These are phyloP conservation scores for Quercus berberidifolia DNA, from an alignment of 306 rosid genomes.

Conservation along the genomic window DNA sequence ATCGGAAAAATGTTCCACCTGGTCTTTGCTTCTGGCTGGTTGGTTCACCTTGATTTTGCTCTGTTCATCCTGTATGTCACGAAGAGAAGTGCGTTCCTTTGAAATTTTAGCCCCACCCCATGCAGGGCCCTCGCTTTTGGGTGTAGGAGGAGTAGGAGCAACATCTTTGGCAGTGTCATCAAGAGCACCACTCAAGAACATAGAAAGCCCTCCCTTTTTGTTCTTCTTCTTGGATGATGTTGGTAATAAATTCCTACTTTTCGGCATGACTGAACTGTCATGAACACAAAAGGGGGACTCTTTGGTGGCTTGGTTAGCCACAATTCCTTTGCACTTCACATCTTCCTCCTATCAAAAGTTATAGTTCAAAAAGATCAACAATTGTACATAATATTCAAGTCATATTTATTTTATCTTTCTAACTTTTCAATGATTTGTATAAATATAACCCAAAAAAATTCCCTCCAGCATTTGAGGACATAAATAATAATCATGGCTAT, in stretches of 20 bases:
- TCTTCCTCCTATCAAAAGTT: slow-evolving; percentile 50
- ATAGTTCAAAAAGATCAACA: slow-evolving; percentile 10
- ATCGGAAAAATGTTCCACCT: slow-evolving; percentile 49
- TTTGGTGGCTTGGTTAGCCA: slow-evolving; percentile 21
- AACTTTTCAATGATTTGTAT: background rate
- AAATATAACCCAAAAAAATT: background rate
- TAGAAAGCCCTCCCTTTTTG: slow-evolving; percentile 90
- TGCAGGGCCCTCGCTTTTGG: slow-evolving; percentile 77
- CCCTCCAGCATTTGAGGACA: background rate
- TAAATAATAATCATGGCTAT: background rate
- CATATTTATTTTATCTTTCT: background rate
- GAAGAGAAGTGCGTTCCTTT: slow-evolving; percentile 70
- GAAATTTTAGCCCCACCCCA: slow-evolving; percentile 86
- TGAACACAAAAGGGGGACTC: slow-evolving; percentile 29
- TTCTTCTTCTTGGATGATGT: slow-evolving; percentile 69
- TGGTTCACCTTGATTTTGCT: slow-evolving; percentile 42
- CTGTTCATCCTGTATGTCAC: slow-evolving; percentile 84
- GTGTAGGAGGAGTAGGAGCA: slow-evolving; percentile 52
- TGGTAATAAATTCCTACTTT: slow-evolving; percentile 33
- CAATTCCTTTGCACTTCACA: slow-evolving; percentile 22
- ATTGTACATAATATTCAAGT: background rate
- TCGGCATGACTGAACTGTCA: slow-evolving; percentile 40
- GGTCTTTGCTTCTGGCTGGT: slow-evolving; percentile 29
- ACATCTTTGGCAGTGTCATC: slow-evolving; percentile 56
- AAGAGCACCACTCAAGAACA: slow-evolving; percentile 96